Evolutionary conservation across 2,329 filamentous ascomycete species (phyloP), one percentile per base, ranked within the genome.

Genomic region (Iodosphaeria phyllophila): DNA sequence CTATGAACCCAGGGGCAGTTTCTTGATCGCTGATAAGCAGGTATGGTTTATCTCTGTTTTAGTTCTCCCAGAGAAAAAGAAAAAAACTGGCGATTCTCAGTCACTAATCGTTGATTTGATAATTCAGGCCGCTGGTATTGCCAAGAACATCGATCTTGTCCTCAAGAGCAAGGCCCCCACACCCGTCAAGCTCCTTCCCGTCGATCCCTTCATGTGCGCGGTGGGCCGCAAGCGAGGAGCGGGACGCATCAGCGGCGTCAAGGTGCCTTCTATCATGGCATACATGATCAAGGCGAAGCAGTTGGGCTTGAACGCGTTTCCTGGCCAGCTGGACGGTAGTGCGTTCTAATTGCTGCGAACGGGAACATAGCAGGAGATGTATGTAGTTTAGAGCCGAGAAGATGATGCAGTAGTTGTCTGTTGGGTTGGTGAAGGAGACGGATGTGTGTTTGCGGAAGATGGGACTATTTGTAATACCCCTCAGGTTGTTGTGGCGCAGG

Each of bases 241-340:
- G 16, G 63, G 62, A 13, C 51, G 61, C 10, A 35, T 61, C 30
- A 55, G 54, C 13, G 40, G 43, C 17, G 35, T 65, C 28, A 56
- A 52, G 28, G 41, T 64, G 34, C 57, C 60, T n/a, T 64, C 59
- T 2, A 30, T 62, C 18, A 46, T 55, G 32, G 56, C 63, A 3
- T 64, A 59, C 51, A 34, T 50, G 16, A 46, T 56, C 38, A 68
- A 68, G 50, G 55, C 58, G 17, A 53, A 56, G 26, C 64, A 54
- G 1, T 43, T 68, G 24, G 61, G 51, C 3, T 35, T 52, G 16
- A 46, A 62, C 27, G 47, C 46, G 30, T 38, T 60, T 17, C 36
- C 47, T 3, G 51, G 51, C 31, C 65, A 62, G 30, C 47, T 53
- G 5, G 48, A 58, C 28, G 63, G 63, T 7, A 56, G 46, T 20